Base-by-base conservation (phyloP, 106 monocot genomes). In the Apostasia shenzhenica region DNA sequence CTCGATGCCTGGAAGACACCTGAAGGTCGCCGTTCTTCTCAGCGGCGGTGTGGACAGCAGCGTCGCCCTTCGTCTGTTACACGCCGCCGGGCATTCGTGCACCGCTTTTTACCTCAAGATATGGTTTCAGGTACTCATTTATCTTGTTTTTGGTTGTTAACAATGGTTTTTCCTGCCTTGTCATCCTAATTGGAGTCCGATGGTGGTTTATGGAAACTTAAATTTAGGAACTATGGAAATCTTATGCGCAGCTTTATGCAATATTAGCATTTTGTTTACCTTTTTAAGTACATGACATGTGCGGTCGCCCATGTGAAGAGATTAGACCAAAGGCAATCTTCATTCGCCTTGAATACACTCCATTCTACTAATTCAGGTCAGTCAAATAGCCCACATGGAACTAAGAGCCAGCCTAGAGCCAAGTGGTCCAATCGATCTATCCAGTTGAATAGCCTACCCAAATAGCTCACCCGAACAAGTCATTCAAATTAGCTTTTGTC, bases 31-130 rank as follows among this genome's bases (percentile, higher is more conserved):
- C 9, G 83, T 97, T 5, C 89, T 97, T 12, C 81, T 97, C 66
- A 97, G 97, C 67, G 97, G 97, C 61, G 97, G 97, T 45, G 97
- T 97, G 8, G 97, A 97, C 61, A 97, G 97, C 79, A 97, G 92
- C 73, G 89, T 92, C 52, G 84, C 97, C 6, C 92, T 97, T 10
- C 89, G 97, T 26, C 82, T 97, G 63, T 87, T 97, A 71, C 92
- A 92, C 67, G 97, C 97, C 7, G 92, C 89, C 12, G 97, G 92
- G 5, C 92, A 97, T 79, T 75, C 75, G 43, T 89, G 92, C 81
- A 92, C 92, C 11, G 97, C 97, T 6, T 95, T 95, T 72, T 95
- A 95, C 63, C 95, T 95, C 61, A 95, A 95, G 58, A 95, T 95
- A 40, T 95, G 95, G 95, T 95, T 95, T 70, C 95, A 95, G 92